Evolutionary conservation across 805 yeast species (phyloP).

Genomic region (Yarrowia sp.): DNA sequence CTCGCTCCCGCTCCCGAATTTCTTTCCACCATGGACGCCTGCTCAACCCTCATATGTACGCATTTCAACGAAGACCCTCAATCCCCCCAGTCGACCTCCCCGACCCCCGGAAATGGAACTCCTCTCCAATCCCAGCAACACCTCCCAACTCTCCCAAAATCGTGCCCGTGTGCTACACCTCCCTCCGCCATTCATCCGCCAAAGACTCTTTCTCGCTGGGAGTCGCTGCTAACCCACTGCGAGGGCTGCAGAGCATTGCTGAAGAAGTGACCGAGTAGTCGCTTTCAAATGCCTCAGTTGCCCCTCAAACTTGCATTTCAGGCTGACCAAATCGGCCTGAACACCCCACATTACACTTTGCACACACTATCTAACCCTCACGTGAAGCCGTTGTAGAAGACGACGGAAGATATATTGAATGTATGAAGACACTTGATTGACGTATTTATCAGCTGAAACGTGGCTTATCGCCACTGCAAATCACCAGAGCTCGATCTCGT

Average conservation of each 20-base stretch:
- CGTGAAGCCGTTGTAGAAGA: no score
- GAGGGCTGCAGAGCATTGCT: neutral
- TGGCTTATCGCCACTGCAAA: no score
- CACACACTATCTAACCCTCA: no score
- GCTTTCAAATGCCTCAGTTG: neutral
- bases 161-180: neutral
- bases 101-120: no score
- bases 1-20: neutral
- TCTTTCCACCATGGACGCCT: constrained; percentile 3
- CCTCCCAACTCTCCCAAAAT: neutral
- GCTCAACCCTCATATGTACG: constrained; percentile 5
- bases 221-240: neutral
- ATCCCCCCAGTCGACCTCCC: no score
- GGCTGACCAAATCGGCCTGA: neutral
- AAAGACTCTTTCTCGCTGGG: neutral
- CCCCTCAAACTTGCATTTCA: neutral
- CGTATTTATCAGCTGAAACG: no score
- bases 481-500: no score
- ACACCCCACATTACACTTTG: neutral
- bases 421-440: no score
- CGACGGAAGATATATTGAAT: no score
- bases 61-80: constrained; percentile 17
- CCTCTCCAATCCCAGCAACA: neutral
- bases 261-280: neutral
- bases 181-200: neutral